These are phyloP conservation scores for Yamadazyma kanchanaburiensis DNA, from an alignment of 1,139 yeast species.

Conservation along the genomic window DNA sequence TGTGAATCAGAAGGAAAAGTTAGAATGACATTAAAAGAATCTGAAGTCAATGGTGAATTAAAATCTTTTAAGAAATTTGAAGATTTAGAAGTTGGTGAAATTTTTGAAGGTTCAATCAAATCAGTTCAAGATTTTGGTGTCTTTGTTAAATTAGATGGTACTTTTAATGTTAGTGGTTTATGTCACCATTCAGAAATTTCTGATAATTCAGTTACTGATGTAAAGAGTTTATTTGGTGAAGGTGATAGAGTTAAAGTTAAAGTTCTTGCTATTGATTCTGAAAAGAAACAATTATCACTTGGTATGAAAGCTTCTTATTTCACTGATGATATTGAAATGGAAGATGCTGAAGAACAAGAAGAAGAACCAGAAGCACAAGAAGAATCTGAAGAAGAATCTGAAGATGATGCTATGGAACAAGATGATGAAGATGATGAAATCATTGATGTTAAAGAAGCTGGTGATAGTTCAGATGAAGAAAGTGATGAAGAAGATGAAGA, in stretches of 20 bases:
- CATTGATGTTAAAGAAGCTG: slow-evolving; percentile 15
- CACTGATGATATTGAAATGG: slow-evolving; percentile 35
- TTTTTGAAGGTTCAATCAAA: slow-evolving; percentile 76
- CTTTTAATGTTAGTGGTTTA: slow-evolving; percentile 74
- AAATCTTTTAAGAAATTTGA: slow-evolving; percentile 54
- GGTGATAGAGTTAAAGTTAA: slow-evolving; percentile 91
- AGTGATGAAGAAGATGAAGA: slow-evolving; percentile 17
- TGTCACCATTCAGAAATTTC: slow-evolving; percentile 88
- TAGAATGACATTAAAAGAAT: slow-evolving; percentile 76
- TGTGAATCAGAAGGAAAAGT: slow-evolving; percentile 65
- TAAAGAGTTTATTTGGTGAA: slow-evolving; percentile 66
- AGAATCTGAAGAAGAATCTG: slow-evolving; percentile 22
- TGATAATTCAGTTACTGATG: slow-evolving; percentile 52
- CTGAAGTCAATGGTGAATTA: slow-evolving; percentile 71
- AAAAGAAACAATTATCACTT: slow-evolving; percentile 72
- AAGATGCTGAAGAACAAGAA: slow-evolving; percentile 26
- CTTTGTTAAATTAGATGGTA: slow-evolving; percentile 75
- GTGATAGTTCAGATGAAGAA: slow-evolving; percentile 18
- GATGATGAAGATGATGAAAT: slow-evolving; percentile 22
- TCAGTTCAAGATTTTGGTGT: slow-evolving; percentile 88
- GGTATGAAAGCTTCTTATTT: slow-evolving; percentile 96
- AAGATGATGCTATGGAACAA: slow-evolving; percentile 22
- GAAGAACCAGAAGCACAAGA: slow-evolving; percentile 28
- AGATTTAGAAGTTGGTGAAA: slow-evolving; percentile 67
- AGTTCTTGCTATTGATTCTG: slow-evolving; percentile 58